These are phyloP conservation scores for Myxozyma geophila DNA, from an alignment of 805 yeast species.

Conservation along the genomic window DNA sequence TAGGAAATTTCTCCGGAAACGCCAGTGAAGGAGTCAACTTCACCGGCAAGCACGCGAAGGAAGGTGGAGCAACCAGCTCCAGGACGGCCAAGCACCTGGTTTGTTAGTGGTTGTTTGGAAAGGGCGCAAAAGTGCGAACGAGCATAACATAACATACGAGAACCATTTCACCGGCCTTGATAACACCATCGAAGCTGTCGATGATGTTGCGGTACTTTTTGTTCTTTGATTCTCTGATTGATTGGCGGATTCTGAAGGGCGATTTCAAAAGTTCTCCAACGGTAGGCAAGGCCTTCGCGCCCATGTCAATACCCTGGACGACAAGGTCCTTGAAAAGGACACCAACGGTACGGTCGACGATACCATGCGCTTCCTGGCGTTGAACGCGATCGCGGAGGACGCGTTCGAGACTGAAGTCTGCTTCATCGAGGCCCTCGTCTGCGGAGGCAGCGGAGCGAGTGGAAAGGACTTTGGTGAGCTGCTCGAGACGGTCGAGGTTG, in stretches of 20 bases:
- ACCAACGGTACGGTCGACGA: conserved; percentile 45
- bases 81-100: conserved; percentile 67
- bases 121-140: background rate
- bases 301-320: conserved; percentile 53
- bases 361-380: conserved; percentile 42
- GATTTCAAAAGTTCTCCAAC: conserved; percentile 48
- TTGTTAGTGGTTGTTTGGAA: no score
- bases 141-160: conserved; percentile 47
- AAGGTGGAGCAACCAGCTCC: conserved; percentile 74
- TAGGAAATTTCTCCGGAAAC: conserved; percentile 62
- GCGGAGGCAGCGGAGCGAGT: conserved; percentile 38
- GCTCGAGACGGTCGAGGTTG: conserved; percentile 30
- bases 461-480: conserved; percentile 39
- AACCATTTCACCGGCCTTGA: conserved; percentile 66
- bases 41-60: conserved; percentile 75
- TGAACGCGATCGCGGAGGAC: conserved; percentile 40
- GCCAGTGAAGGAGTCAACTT: conserved; percentile 53
- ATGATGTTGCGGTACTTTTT: conserved; percentile 36
- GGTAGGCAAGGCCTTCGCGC: conserved; percentile 54
- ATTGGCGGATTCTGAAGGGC: conserved; percentile 24
- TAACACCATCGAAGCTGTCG: conserved; percentile 56
- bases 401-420: conserved; percentile 43
- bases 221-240: background rate
- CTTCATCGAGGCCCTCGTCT: conserved; percentile 38
- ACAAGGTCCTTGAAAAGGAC: conserved; percentile 47